Evolutionary conservation across 148 eudicot genomes (phyloP), one percentile per base, ranked within the genome.

Genomic region (Chenopodium suecicum): DNA sequence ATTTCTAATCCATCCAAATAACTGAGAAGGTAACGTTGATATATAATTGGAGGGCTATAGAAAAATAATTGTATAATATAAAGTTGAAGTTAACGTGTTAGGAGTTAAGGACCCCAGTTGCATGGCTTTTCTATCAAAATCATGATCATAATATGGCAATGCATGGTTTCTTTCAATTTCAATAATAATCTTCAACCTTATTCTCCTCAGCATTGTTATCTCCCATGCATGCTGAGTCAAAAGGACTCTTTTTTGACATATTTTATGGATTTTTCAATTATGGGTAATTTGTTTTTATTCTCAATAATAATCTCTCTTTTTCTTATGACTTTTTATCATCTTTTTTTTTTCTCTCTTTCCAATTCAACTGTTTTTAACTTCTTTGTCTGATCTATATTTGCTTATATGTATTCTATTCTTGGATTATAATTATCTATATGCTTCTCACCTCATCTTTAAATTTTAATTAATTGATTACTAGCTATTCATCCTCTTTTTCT

Each of bases 201-300:
- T 41, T 41, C 44, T 41, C 44, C 41, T 23, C 48, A 34, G 63
- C 29, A 25, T 60, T 63, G 73, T 74, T 62, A 32, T 27, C 56
- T 63, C 65, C 60, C 73, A 50, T 64, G 65, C 73, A 47, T 74
- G 83, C 73, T 81, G 83, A 74, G 83, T 81, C 83, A 74, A 81
- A 81, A 81, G 83, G 44, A 74, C 48, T 44, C 48, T 11, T 74
- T 81, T n/a, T 74, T 81, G 83, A 81, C 83, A 74, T 19, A 65
- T 81, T 74, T 20, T 46, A 69, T 58, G 68, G 82, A 71, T 56
- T 70, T 70, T 54, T 71, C 52, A 56, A 5, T 60, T 17, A n/a
- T 31, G 2, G 67, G 23, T 23, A 54, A 54, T 1, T 79, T 78
- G 41, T 23, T 78, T 66, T 52, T 7, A 19, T 34, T 8, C 52